Evolutionary conservation across 1,284 basidiomycete species (phyloP).

Genomic region (Moniliella sp.): DNA sequence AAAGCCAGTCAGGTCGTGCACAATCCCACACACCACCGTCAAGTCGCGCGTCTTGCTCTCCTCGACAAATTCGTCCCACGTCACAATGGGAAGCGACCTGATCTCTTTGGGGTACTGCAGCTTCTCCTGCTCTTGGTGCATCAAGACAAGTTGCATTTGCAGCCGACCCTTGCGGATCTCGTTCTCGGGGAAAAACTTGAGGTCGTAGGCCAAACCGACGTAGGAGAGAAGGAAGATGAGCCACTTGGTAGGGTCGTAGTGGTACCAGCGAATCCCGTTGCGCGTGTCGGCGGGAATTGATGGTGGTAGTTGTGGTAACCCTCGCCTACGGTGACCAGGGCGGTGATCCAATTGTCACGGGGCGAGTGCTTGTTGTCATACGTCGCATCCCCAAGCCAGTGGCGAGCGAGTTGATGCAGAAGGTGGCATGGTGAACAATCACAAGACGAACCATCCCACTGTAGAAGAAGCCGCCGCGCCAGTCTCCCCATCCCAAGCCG

Average conservation of each 20-base stretch:
- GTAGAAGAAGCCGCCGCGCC: constrained; percentile 31
- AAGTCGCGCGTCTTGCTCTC: constrained; percentile 27
- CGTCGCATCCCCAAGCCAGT: constrained; percentile 30
- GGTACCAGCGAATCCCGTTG: constrained; percentile 30
- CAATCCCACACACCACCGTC: constrained; percentile 26
- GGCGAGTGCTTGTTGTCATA: constrained; percentile 33
- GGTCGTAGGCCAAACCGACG: constrained; percentile 25
- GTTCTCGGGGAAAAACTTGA: constrained; percentile 33
- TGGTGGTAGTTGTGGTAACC: constrained; percentile 34
- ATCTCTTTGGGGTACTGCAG: constrained; percentile 23
- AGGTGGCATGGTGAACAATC: constrained; percentile 32
- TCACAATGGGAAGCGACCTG: constrained; percentile 26
- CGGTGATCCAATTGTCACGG: constrained; percentile 30
- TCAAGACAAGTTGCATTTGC: constrained; percentile 25
- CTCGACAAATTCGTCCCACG: constrained; percentile 29
- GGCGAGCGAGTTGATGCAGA: constrained; percentile 33
- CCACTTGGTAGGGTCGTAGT: constrained; percentile 34
- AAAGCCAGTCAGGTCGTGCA: constrained; percentile 28
- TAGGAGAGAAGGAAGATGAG: constrained; percentile 20
- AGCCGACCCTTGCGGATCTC: constrained; percentile 29
- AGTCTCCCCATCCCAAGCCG: constrained; percentile 31
- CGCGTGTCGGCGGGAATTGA: constrained; percentile 33
- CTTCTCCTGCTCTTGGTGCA: constrained; percentile 11
- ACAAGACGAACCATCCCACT: constrained; percentile 25
- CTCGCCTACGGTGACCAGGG: constrained; percentile 28